Base-by-base conservation (phyloP, 2,329 filamentous ascomycete species). In the Phialophora macrospora region DNA sequence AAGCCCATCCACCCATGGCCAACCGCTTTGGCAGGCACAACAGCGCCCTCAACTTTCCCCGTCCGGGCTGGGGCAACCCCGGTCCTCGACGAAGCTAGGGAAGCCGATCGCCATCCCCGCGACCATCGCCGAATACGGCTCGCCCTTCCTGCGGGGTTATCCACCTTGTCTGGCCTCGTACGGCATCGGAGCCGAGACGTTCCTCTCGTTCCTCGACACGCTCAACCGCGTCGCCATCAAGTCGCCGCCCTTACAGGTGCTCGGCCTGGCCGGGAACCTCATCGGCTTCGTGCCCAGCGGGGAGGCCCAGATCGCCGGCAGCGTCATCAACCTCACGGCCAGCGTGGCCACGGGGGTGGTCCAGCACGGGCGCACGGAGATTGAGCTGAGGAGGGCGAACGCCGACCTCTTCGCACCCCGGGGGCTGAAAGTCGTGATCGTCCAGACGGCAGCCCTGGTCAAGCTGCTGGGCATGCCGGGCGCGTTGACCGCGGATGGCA, bases 131-230 rank as follows among this genome's bases (percentile, higher is more conserved):
- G n/a, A 38, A 12, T 41, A 49, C 22, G 64, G 55, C 34, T 60
- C 61, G 14, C 61, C 55, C 8, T 67, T 67, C 38, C 55, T 67
- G 46, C 61, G 64, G 22, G 51, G 26, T 26, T 67, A 67, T n/a
- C 46, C 64, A 9, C 64, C 64, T 4, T 38, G 28, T 8, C 56
- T 67, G 6, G 56, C 46, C 11, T 9, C 74, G 24, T 85, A 80
- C 68, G 84, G 84, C 56, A 81, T 76, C 62, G 86, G 83, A 44
- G 87, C 84, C 62, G 30, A 44, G 12, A 30, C 32, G 9, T 67
- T 75, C 56, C 57, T 74, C n/a, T 41, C 17, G 7, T 74, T 75
- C 58, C 60, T 75, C 26, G 73, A 75, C 60, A 66, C 71, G 24
- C 61, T 75, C 34, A 75, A 75, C 56, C 70, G 72, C 28, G 65